phyloP scores from a whole-genome alignment of 2,329 filamentous ascomycete genomes.

The Metarhizium robertsii region DNA sequence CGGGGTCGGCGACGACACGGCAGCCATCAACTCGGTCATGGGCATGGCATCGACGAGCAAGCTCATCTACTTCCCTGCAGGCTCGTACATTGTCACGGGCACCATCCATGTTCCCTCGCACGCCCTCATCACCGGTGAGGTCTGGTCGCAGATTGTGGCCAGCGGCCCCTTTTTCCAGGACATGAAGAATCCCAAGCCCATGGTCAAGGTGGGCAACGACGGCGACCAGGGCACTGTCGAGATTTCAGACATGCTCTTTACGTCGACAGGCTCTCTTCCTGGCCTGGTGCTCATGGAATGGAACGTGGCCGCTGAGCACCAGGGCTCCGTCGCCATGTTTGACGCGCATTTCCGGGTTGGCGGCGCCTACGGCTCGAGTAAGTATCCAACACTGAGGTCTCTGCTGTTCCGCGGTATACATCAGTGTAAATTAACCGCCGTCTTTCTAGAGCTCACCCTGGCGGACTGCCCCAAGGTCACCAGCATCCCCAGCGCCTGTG shows the following conservation, averaged over 20 bases:
- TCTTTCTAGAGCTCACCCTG: conserved; percentile 40
- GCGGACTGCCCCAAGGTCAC: conserved; percentile 38
- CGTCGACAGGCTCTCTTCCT: conserved; percentile 53
- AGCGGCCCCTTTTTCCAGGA: conserved; percentile 11
- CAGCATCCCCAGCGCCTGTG: conserved; percentile 42
- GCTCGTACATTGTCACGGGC: conserved; percentile 29
- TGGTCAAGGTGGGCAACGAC: conserved; percentile 54
- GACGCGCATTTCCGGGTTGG: conserved; percentile 62
- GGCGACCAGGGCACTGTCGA: conserved; percentile 58
- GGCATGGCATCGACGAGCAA: not conserved
- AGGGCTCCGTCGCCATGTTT: conserved; percentile 35
- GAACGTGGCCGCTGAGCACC: conserved; percentile 27
- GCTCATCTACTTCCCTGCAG: conserved; percentile 10
- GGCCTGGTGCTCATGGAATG: conserved; percentile 64
- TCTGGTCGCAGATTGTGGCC: conserved; percentile 20
- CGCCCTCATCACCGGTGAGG: conserved; percentile 27
- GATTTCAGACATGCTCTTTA: conserved; percentile 60
- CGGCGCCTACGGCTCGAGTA: conserved; percentile 54
- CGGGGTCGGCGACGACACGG: conserved; percentile 34
- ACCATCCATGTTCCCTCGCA: conserved; percentile 25
- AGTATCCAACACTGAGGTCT: not conserved
- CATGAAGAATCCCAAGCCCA: conserved; percentile 38
- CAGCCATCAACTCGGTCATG: not conserved
- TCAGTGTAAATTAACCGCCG: not conserved
- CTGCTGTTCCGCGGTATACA: too few species aligned